phyloP scores from a whole-genome alignment of 2,329 filamentous ascomycete species.

The Fusarium dimerum region DNA sequence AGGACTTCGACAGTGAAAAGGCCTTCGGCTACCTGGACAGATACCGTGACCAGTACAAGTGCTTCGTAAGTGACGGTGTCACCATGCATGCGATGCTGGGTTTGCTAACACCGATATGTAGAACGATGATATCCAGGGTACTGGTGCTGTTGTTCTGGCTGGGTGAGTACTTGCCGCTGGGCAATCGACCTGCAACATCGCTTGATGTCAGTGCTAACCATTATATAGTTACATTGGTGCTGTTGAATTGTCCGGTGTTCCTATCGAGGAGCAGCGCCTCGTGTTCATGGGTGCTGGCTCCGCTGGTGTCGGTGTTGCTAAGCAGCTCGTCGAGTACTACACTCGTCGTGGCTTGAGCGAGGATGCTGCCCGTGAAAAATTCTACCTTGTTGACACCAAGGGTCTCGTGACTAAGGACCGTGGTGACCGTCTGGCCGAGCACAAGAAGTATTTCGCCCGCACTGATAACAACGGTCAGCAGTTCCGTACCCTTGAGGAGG shows the following conservation, averaged over 20 bases:
- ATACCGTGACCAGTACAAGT: constrained; percentile 86
- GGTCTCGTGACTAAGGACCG: constrained; percentile 92
- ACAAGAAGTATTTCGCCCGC: constrained; percentile 74
- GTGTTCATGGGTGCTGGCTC: constrained; percentile 97
- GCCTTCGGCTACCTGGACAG: constrained; percentile 91
- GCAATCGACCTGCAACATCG: constrained; percentile 1
- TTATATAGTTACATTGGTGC: constrained; percentile 62
- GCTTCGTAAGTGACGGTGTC: constrained; percentile 58
- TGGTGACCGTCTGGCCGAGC: constrained; percentile 89
- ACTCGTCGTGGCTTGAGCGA: constrained; percentile 88
- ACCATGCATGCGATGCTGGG: constrained; percentile 1
- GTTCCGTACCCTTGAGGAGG: constrained; percentile 81
- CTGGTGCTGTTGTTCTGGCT: constrained; percentile 89
- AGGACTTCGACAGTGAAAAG: constrained; percentile 91
- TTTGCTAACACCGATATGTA: constrained; percentile 16
- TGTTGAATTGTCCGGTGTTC: constrained; percentile 83
- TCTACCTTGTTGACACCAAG: constrained; percentile 97
- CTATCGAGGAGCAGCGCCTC: constrained; percentile 85
- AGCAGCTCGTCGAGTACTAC: constrained; percentile 97
- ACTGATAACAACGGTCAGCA: constrained; percentile 65
- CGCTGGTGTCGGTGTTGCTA: constrained; percentile 94
- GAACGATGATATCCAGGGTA: constrained; percentile 98
- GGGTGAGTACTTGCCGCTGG: constrained; percentile 52
- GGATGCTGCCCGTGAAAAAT: constrained; percentile 83
- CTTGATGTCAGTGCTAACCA: constrained; percentile 53